phyloP scores from a whole-genome alignment of 495 filamentous ascomycete genomes.

The Gamarada debralockiae region DNA sequence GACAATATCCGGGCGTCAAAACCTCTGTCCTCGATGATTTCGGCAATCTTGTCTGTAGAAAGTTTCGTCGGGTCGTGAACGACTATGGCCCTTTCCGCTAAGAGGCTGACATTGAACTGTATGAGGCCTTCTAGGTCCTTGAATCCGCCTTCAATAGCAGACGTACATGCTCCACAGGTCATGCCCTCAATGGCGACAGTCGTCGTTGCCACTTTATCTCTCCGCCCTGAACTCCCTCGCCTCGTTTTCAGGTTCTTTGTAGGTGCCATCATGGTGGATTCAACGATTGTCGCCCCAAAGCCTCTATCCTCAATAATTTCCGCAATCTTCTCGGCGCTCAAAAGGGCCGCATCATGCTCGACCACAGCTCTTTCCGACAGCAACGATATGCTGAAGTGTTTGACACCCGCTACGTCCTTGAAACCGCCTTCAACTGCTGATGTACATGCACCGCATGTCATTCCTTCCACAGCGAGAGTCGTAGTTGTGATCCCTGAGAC shows the following conservation, averaged over 20 bases:
- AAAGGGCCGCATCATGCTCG: conserved; percentile 67
- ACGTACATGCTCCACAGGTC: conserved; percentile 95
- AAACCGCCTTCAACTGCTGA: conserved; percentile 86
- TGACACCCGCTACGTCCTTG: conserved; percentile 67
- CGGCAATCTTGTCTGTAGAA: conserved; percentile 68
- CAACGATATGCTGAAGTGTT: conserved; percentile 89
- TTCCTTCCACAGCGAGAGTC: conserved; percentile 82
- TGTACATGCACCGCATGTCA: conserved; percentile 97
- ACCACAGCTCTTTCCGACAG: conserved; percentile 89
- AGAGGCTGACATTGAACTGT: conserved; percentile 89
- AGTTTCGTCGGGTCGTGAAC: conserved; percentile 72
- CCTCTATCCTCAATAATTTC: conserved; percentile 87
- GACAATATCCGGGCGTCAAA: conserved; percentile 86
- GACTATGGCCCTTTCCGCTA: conserved; percentile 88
- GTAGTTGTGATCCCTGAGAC: conserved; percentile 51
- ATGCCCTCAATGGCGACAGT: conserved; percentile 93
- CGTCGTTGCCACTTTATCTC: conserved; percentile 52
- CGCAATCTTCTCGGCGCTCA: conserved; percentile 67
- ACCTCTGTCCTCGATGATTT: conserved; percentile 86
- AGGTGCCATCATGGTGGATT: conserved; percentile 36
- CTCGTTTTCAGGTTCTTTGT: conserved; percentile 30
- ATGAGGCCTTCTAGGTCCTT: conserved; percentile 67
- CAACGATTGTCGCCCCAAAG: conserved; percentile 81
- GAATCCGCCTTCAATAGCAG: conserved; percentile 81
- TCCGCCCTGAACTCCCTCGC: conserved; percentile 6